A percentile compares a stretch with the other conserved stretches of the same genome.
These are phyloP conservation scores for Aspergillus hancockii DNA, from an alignment of 495 filamentous ascomycete species.

Conservation along the genomic window DNA sequence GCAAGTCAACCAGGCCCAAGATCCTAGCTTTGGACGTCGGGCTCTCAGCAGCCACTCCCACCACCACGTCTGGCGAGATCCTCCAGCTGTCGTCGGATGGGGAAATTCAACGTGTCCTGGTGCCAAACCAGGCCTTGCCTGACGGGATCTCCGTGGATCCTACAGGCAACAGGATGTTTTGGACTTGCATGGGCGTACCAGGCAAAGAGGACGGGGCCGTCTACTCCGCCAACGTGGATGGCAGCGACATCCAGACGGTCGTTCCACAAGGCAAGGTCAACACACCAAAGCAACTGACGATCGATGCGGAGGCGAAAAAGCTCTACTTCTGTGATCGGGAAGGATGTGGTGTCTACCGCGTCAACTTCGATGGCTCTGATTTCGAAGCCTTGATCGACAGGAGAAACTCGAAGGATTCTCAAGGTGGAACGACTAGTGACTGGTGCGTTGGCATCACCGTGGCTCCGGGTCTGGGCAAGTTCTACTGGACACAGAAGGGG, in stretches of 20 bases:
- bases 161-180: constrained; percentile 42
- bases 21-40: constrained; percentile 33
- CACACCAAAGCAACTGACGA: constrained; percentile 54
- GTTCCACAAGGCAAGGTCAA: constrained; percentile 39
- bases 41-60: constrained; percentile 20
- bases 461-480: constrained; percentile 31
- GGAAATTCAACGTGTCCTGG: constrained; percentile 20
- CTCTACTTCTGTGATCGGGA: constrained; percentile 58
- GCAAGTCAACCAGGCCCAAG: constrained; percentile 3
- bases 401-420: constrained; percentile 16
- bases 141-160: constrained; percentile 48
- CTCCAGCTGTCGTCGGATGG: constrained; percentile 23
- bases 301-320: constrained; percentile 31
- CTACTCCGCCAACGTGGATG: constrained; percentile 40
- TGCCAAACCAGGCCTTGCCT: constrained; percentile 35
- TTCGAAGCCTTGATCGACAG: constrained; percentile 41
- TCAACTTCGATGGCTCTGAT: constrained; percentile 45
- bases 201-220: constrained; percentile 44
- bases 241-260: constrained; percentile 33
- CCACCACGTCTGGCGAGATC: constrained; percentile 23
- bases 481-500: constrained; percentile 61
- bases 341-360: constrained; percentile 47
- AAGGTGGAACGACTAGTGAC: constrained; percentile 22
- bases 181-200: constrained; percentile 52
- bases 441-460: constrained; percentile 39